Percentiles rank a stretch among this genome's conserved stretches.
Conservation (phyloP, 495 filamentous ascomycete species). For the Penicillium lividum region DNA sequence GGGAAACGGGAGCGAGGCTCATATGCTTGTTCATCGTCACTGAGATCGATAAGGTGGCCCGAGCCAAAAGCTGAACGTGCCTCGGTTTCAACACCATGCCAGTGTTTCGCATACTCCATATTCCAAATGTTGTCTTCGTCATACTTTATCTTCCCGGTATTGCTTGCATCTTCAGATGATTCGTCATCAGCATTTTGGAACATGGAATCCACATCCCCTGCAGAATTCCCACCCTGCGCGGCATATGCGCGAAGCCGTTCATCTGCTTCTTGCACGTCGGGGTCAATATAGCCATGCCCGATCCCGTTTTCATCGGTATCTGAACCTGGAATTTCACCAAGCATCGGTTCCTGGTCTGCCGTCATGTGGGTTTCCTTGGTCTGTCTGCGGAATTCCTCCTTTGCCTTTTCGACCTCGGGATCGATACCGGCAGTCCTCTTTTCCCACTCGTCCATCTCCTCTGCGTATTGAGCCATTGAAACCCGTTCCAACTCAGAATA, state of each 20-base stretch:
- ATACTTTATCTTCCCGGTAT: neutral
- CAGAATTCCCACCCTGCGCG: neutral
- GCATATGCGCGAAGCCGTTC: neutral
- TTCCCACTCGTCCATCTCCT: slow-evolving; percentile 19
- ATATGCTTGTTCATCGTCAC: slow-evolving; percentile 16
- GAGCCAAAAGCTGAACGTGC: neutral
- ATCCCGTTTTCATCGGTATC: neutral
- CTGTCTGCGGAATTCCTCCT: slow-evolving; percentile 8
- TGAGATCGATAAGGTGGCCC: neutral
- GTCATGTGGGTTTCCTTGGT: slow-evolving; percentile 5
- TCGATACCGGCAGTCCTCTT: slow-evolving; percentile 11
- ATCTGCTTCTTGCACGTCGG: neutral
- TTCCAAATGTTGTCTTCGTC: neutral
- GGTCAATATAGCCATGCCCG: neutral
- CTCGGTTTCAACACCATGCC: neutral
- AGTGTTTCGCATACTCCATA: neutral
- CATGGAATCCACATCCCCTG: neutral
- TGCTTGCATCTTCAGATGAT: neutral
- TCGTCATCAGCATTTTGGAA: neutral
- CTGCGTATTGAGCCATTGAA: slow-evolving; percentile 19
- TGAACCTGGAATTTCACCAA: neutral
- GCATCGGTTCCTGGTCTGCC: neutral
- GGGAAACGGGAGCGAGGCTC: slow-evolving; percentile 15
- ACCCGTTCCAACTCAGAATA: slow-evolving; percentile 25
- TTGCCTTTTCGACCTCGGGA: slow-evolving; percentile 15